Base-by-base conservation (phyloP, 2,329 filamentous ascomycete species). In the Xylariaceae sp. region DNA sequence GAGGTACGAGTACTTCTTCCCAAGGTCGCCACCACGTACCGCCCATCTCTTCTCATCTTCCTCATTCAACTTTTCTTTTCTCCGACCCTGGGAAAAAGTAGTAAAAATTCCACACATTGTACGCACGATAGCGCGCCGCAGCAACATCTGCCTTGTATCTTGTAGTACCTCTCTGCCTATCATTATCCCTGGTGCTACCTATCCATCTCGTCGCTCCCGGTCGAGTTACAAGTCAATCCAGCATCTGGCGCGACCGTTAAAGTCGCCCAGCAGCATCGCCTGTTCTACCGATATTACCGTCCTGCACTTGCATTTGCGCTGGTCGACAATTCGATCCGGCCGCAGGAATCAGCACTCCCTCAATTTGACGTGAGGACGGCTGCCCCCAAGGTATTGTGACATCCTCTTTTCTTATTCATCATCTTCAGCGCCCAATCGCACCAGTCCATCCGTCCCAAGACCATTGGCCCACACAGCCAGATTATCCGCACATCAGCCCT, bases 21-120 rank as follows among this genome's bases (percentile, higher is more conserved):
- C 15, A 59, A 59, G 57, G 53, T 56, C 39, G 57, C 52, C 57
- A 34, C 57, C 57, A 52, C 57, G 57, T 59, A 59, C 57, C 57
- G 35, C 49, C 51, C 56, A 54, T 45, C 53, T 35, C 42, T 53
- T 53, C 13, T 30, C 35, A 17, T 7, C 34, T 58, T 53, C n/a
- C 37, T 13, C 37, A 42, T 49, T 34, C 53, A 51, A 34, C 49
- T 51, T 51, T 51, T 50, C 34, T 30, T 44, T 53, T 35, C 39
- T 53, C 51, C 51, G n/a, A 42, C 51, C 51, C 51, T 23, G 37
- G 35, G 9, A 53, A 45, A 53, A 30, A 23, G 17, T n/a, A 37
- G 51, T 45, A 45, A 45, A 53, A 37, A 17, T n/a, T 39, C 51
- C 51, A 53, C 51, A 53, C 51, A n/a, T 30, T 39, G 10, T 15